Percentiles rank a stretch among this genome's conserved stretches.
Evolutionary conservation across 2,329 filamentous ascomycete genomes (phyloP).

Genomic region (Penicillium sp.): DNA sequence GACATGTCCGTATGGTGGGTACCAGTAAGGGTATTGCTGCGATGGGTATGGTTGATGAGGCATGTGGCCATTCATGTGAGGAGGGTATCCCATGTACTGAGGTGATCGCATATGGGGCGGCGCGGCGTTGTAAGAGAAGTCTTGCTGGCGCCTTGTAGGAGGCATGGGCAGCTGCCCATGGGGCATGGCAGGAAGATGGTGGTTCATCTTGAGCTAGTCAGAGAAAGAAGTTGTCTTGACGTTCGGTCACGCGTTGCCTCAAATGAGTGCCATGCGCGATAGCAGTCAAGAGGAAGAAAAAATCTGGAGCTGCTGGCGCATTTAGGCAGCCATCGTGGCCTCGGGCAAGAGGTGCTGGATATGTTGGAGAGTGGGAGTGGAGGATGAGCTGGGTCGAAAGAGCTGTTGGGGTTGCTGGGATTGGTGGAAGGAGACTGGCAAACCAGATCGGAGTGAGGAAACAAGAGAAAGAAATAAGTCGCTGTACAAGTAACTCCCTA

Average conservation of each 20-base stretch:
- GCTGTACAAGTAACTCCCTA: slow-evolving; percentile 7
- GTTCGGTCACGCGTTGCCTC: slow-evolving; percentile 40
- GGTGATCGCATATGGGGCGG: slow-evolving; percentile 55
- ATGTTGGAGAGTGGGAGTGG: slow-evolving; percentile 1
- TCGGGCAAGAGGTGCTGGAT: slow-evolving; percentile 12
- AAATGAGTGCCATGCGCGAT: slow-evolving; percentile 41
- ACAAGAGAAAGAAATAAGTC: slow-evolving; percentile 7
- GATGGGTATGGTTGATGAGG: slow-evolving; percentile 45
- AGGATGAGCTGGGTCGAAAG: slow-evolving; percentile 8
- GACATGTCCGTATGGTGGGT: slow-evolving; percentile 43
- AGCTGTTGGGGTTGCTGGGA: slow-evolving; percentile 11
- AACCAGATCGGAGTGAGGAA: neutral
- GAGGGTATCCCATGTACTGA: slow-evolving; percentile 59
- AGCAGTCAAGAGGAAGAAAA: slow-evolving; percentile 20
- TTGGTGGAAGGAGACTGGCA: slow-evolving; percentile 7
- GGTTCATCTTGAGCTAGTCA: slow-evolving; percentile 44
- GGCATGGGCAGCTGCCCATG: slow-evolving; percentile 52
- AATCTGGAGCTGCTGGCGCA: slow-evolving; percentile 19
- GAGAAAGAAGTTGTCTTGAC: slow-evolving; percentile 32
- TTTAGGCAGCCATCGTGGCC: slow-evolving; percentile 39
- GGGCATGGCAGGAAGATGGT: slow-evolving; percentile 44
- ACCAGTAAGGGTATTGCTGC: slow-evolving; percentile 49
- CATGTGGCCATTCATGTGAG: slow-evolving; percentile 55
- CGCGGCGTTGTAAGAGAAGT: slow-evolving; percentile 42
- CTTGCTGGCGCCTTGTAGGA: slow-evolving; percentile 47